These are phyloP conservation scores for Alloascoidea hylecoeti DNA, from an alignment of 805 yeast genomes.

Conservation along the genomic window DNA sequence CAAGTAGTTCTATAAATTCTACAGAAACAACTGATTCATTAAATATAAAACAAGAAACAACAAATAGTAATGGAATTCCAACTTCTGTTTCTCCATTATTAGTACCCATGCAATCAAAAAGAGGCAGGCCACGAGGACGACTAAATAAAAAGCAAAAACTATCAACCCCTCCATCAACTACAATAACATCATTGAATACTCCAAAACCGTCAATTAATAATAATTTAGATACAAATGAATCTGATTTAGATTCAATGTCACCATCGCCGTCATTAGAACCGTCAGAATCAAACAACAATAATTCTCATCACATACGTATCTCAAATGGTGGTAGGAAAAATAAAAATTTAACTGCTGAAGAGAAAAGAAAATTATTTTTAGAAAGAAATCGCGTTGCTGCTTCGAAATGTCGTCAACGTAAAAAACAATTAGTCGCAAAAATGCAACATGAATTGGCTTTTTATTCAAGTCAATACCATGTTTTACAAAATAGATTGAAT, in stretches of 20 bases:
- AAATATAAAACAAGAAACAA: too few species aligned
- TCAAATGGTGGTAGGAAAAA: slow-evolving; percentile 19
- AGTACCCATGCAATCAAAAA: background rate
- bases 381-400: slow-evolving; percentile 95
- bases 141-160: background rate
- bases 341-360: slow-evolving; percentile 49
- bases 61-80: too few species aligned
- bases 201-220: slow-evolving; percentile 4
- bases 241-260: slow-evolving; percentile 1
- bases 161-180: slow-evolving; percentile 2
- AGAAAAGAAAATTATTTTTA: slow-evolving; percentile 61
- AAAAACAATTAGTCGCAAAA: slow-evolving; percentile 74
- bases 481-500: slow-evolving; percentile 20
- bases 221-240: slow-evolving; percentile 3
- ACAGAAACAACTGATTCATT: too few species aligned
- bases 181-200: slow-evolving; percentile 6
- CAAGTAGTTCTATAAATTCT: too few species aligned
- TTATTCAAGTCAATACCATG: slow-evolving; percentile 57
- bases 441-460: slow-evolving; percentile 70
- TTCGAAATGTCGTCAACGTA: slow-evolving; percentile 85
- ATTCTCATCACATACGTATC: background rate
- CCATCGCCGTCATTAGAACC: slow-evolving; percentile 2
- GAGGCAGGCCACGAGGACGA: background rate
- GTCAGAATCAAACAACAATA: background rate
- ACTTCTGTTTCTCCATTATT: slow-evolving; percentile 1